Base-by-base conservation (phyloP, 2,329 filamentous ascomycete species). In the Aspergillus clavatus region DNA sequence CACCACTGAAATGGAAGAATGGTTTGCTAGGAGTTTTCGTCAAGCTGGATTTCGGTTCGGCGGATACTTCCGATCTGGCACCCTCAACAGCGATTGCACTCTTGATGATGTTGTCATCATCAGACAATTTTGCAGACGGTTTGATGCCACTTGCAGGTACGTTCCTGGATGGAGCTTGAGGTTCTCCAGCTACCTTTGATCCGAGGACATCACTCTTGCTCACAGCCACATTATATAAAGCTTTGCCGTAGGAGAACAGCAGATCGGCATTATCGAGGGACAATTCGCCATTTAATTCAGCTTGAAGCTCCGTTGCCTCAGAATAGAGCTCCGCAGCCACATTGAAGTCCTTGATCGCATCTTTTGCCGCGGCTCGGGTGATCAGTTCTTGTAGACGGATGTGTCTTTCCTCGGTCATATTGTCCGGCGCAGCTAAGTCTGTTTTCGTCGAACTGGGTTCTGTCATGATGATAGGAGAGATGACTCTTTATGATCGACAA, bases 181-280 rank as follows among this genome's bases (percentile, higher is more conserved):
- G 72, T 36, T 76, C 75, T 2, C 76, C 72, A 11, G 80, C 78
- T 16, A 90, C 86, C 60, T 86, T 86, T 26, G 86, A 87, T 46
- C 93, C 93, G 27, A 98, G 77, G 19, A 98, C 90, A 62, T 97
- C 90, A 63, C 89, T 96, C 69, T 95, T 95, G 66, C 82, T 84
- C 66, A 97, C 87, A 23, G 90, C 93, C 48, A 97, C 86, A 67
- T 90, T 90, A 77, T 95, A 97, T 16, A 98, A 74, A 45, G 89
- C 89, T 63, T 91, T 87, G 11, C 93, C 93, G 69, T 98, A 98
- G 53, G 89, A 81, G 68, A 95, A 98, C 16, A 97, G 81, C 38
- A 98, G 81, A 65, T 97, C 91, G 40, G 90, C 91, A 59, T 98
- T 98, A 46, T 89, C 84, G 3, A 87, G 82, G 12, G 83, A 83